phyloP scores from a whole-genome alignment of 352 stramenopile genomes.

The Pythium sp. region DNA sequence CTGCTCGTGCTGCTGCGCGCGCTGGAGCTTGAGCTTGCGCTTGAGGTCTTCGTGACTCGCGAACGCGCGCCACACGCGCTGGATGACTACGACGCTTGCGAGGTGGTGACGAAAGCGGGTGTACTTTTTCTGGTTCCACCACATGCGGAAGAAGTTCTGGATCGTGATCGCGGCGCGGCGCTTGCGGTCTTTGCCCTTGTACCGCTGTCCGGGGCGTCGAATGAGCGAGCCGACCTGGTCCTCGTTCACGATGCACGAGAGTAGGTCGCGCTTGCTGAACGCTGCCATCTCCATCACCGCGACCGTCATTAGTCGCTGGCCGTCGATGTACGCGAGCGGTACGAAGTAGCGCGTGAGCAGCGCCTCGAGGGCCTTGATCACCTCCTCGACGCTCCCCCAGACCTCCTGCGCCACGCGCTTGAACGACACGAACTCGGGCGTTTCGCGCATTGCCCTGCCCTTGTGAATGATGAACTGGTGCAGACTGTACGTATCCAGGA shows the following conservation, averaged over 20 bases:
- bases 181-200: constrained; percentile 70
- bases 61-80: constrained; percentile 58
- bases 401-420: constrained; percentile 68
- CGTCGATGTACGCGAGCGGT: constrained; percentile 84
- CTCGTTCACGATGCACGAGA: constrained; percentile 84
- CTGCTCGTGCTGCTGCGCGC: constrained; percentile 30
- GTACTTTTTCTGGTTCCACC: constrained; percentile 41
- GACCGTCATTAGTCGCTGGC: constrained; percentile 69
- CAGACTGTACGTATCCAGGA: constrained; percentile 75
- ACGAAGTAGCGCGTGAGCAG: constrained; percentile 84
- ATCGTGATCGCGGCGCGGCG: constrained; percentile 64
- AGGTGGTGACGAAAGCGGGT: constrained; percentile 34
- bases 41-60: constrained; percentile 40
- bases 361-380: constrained; percentile 66
- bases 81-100: constrained; percentile 52
- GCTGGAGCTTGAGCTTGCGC: constrained; percentile 31
- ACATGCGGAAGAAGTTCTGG: constrained; percentile 73
- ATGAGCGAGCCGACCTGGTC: constrained; percentile 77
- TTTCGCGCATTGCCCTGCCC: constrained; percentile 71
- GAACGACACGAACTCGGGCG: constrained; percentile 88
- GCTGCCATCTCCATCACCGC: constrained; percentile 55
- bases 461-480: constrained; percentile 91
- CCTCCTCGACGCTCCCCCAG: constrained; percentile 79
- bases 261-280: constrained; percentile 58
- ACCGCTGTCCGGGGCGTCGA: constrained; percentile 68